Conservation (phyloP, 768 basidiomycete species). For the Sporobolomyces roseus region DNA sequence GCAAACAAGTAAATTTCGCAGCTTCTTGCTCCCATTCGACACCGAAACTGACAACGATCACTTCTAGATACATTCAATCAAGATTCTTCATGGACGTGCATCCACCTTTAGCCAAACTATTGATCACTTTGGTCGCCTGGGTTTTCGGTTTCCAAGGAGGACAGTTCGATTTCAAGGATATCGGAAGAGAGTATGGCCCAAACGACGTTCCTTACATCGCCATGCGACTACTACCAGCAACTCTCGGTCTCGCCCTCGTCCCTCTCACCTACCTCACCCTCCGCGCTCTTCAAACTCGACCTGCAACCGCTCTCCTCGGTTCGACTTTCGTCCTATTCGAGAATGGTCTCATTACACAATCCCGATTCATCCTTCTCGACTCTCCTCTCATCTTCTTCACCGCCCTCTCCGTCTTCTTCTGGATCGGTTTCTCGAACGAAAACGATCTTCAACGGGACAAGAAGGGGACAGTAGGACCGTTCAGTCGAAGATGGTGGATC, state of each 20-base stretch:
- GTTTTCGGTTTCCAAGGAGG: slow-evolving; percentile 78
- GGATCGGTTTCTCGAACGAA: slow-evolving; percentile 87
- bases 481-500: slow-evolving; percentile 83
- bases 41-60: background rate
- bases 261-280: slow-evolving; percentile 90
- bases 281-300: slow-evolving; percentile 84
- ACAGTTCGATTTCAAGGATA: slow-evolving; percentile 94
- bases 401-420: slow-evolving; percentile 77
- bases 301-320: slow-evolving; percentile 84
- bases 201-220: slow-evolving; percentile 87
- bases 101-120: slow-evolving; percentile 89
- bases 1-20: slow-evolving; percentile 38
- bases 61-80: slow-evolving; percentile 36
- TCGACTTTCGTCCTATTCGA: slow-evolving; percentile 91
- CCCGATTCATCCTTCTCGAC: slow-evolving; percentile 93
- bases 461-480: slow-evolving; percentile 55
- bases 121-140: slow-evolving; percentile 87
- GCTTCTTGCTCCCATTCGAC: background rate
- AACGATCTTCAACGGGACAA: slow-evolving; percentile 51
- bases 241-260: slow-evolving; percentile 80
- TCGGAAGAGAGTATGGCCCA: slow-evolving; percentile 64
- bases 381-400: slow-evolving; percentile 99
- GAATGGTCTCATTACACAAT: slow-evolving; percentile 92
- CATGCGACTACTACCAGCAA: slow-evolving; percentile 93
- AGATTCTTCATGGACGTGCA: slow-evolving; percentile 67